Percentiles rank a stretch among this genome's conserved stretches.
phyloP scores from a whole-genome alignment of 495 filamentous ascomycete genomes.

The Aspergillus kassunensis region DNA sequence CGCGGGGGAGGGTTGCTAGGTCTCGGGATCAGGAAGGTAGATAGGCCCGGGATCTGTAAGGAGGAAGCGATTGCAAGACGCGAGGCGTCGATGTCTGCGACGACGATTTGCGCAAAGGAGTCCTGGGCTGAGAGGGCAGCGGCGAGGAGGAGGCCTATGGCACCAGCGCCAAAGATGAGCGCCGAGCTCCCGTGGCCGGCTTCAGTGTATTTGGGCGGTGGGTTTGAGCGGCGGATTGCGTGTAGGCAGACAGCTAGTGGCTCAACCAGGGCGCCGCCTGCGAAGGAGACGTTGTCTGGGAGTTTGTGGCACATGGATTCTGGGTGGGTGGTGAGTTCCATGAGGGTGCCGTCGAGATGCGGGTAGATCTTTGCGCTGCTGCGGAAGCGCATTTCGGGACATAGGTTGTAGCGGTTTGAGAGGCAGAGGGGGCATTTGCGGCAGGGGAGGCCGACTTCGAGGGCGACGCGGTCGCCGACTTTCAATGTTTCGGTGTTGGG shows the following conservation, averaged over 20 bases:
- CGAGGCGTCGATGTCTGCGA: constrained; percentile 75
- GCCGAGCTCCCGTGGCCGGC: constrained; percentile 46
- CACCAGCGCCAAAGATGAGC: constrained; percentile 76
- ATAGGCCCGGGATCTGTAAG: constrained; percentile 61
- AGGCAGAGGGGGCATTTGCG: constrained; percentile 61
- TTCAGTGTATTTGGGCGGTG: constrained; percentile 39
- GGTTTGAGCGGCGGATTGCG: constrained; percentile 56
- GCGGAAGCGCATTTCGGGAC: constrained; percentile 71
- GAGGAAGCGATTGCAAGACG: constrained; percentile 67
- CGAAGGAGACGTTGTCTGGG: constrained; percentile 57
- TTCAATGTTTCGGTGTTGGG: constrained; percentile 36
- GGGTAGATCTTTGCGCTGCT: constrained; percentile 74
- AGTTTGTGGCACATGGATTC: constrained; percentile 53
- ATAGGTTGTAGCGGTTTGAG: constrained; percentile 76
- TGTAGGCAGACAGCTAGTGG: constrained; percentile 79
- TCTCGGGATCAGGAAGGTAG: constrained; percentile 54
- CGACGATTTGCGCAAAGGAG: constrained; percentile 66
- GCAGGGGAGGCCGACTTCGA: constrained; percentile 84
- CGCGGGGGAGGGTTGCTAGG: constrained; percentile 32
- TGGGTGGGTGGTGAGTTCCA: constrained; percentile 74
- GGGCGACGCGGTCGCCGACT: constrained; percentile 69
- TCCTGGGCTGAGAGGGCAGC: constrained; percentile 54
- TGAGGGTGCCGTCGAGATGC: constrained; percentile 79
- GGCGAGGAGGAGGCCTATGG: constrained; percentile 73
- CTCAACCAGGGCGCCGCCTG: constrained; percentile 72